phyloP scores from a whole-genome alignment of 345 rosid species.

The Rhodomyrtus tomentosa region DNA sequence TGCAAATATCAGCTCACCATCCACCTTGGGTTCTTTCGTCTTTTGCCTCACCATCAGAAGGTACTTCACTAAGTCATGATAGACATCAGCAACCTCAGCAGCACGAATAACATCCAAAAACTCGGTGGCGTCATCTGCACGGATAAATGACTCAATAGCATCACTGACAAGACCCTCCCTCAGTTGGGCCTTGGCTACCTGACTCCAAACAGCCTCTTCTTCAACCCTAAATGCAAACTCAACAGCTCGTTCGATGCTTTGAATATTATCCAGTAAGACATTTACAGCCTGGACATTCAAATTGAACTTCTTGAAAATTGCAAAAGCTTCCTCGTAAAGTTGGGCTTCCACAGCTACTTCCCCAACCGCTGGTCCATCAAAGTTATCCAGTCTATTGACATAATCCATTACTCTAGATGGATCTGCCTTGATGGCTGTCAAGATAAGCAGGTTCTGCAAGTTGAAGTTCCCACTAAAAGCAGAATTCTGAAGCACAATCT shows the following conservation, averaged over 20 bases:
- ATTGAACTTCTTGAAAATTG: conserved; percentile 38
- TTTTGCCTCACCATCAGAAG: conserved; percentile 97
- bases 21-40: conserved; percentile 90
- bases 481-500: conserved; percentile 95
- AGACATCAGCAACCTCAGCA: conserved; percentile 46
- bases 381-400: conserved; percentile 83
- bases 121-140: conserved; percentile 49
- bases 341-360: conserved; percentile 94
- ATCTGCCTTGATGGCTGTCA: conserved; percentile 95
- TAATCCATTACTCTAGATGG: conserved; percentile 98
- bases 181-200: conserved; percentile 91
- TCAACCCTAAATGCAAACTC: conserved; percentile 96
- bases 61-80: conserved; percentile 89
- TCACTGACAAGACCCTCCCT: conserved; percentile 93
- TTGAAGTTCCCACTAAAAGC: conserved; percentile 97
- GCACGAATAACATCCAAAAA: conserved; percentile 32
- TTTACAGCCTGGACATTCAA: conserved; percentile 34
- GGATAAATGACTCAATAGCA: conserved; percentile 93
- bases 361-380: conserved; percentile 98
- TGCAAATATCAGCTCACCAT: conserved; percentile 85
- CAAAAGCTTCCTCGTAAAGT: conserved; percentile 60
- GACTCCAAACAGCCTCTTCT: conserved; percentile 98
- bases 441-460: conserved; percentile 89
- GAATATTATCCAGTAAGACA: conserved; percentile 27
- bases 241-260: conserved; percentile 45